Conservation (phyloP, 2,329 filamentous ascomycete species). For the Neocucurbitaria cava region DNA sequence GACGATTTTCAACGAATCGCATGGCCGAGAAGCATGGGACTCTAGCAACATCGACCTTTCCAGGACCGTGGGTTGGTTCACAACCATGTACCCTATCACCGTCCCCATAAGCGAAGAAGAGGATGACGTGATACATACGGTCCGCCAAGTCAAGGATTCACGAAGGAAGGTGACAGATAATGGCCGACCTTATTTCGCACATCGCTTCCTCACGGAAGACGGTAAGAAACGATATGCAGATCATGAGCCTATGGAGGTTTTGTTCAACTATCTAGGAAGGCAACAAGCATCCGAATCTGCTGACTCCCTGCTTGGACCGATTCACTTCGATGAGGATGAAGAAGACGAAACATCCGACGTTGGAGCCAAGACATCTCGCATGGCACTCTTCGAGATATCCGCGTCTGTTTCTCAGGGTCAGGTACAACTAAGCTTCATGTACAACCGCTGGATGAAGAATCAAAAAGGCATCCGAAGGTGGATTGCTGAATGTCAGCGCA, state of each 20-base stretch:
- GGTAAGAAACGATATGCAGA: conserved; percentile 38
- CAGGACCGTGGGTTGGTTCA: conserved; percentile 68
- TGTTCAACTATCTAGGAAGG: conserved; percentile 64
- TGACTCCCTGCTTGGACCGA: conserved; percentile 55
- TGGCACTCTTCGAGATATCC: conserved; percentile 44
- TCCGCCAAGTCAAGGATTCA: conserved; percentile 63
- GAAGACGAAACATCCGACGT: conserved; percentile 36
- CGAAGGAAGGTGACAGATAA: conserved; percentile 55
- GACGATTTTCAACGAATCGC: conserved; percentile 55
- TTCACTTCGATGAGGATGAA: conserved; percentile 35
- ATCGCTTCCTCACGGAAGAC: conserved; percentile 39
- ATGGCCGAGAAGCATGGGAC: conserved; percentile 51
- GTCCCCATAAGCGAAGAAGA: conserved; percentile 52
- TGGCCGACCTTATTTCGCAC: conserved; percentile 59
- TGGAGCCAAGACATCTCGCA: conserved; percentile 30
- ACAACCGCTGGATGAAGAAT: conserved; percentile 42
- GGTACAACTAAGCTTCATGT: conserved; percentile 42
- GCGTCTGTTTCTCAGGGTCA: conserved; percentile 30
- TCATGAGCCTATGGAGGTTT: conserved; percentile 63
- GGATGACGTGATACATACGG: conserved; percentile 59
- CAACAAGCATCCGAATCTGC: conserved; percentile 56
- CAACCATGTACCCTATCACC: conserved; percentile 61
- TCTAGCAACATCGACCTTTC: conserved; percentile 58
- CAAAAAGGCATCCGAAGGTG: conserved; percentile 42
- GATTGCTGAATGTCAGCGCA: conserved; percentile 42